Evolutionary conservation across 352 stramenopile species (phyloP), one percentile per base, ranked within the genome.

Genomic region (Phytophthora cryptogea): DNA sequence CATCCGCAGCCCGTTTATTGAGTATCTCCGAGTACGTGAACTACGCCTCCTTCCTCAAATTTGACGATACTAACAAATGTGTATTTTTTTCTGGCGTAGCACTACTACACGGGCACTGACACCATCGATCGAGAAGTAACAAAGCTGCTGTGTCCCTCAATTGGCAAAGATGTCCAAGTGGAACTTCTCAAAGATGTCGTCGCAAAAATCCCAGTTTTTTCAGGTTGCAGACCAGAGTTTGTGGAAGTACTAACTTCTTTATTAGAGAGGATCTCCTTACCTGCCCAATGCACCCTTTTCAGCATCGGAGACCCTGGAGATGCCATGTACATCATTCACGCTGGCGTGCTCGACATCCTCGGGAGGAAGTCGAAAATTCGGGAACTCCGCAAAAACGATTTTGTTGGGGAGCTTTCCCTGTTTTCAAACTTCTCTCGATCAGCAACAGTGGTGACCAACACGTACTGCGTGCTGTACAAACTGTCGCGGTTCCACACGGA

Each of bases 271-370:
- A 64, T 84, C 0, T 77, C 80, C 6, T 31, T 90, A 0, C 76
- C 82, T 8, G 74, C 82, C 0, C 78, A 89, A 41, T 80, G 50
- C 26, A 72, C 68, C 0, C 61, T 92, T 0, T 92, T 89, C 41
- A 48, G 71, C 45, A 68, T 54, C 5, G 82, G 82, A 11, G 82
- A 89, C 6, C 43, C 53, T 4, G 82, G 82, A 1, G 80, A 91
- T 31, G 76, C 78, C 4, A 88, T 91, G 82, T 91, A 85, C 54
- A 86, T 91, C 40, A 69, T 91, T n/a, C 66, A 89, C n/a, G 82
- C 82, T 0, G 82, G 80, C 0, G 82, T 92, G 0, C 63, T 89
- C 1, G 72, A 82, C 27, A 69, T 89, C 3, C 54, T 88, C 40
- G 68, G 88, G 27, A 73, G 70, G 2, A 66, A 71, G 1, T 61